Evolutionary conservation across 139 green algal genomes (phyloP).

Genomic region (Chlamydomonas sphaeroides): DNA sequence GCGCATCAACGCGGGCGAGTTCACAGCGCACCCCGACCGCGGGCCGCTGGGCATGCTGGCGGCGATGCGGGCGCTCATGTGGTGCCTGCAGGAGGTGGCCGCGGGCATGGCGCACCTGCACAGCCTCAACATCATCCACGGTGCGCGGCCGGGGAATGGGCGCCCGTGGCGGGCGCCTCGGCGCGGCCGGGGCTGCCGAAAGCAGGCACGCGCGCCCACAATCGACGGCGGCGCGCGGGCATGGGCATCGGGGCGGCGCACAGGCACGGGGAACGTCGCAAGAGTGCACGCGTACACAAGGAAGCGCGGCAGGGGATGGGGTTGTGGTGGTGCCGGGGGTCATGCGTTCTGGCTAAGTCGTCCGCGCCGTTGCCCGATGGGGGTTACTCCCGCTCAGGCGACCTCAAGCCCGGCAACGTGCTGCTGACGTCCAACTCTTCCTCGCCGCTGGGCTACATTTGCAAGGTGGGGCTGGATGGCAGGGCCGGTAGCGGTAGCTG

Average conservation of each 20-base stretch:
- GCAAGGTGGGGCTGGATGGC: not conserved
- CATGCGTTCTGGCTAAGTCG: too few relatives aligned
- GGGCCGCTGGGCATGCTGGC: not conserved
- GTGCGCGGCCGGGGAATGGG: not conserved
- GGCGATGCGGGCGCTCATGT: conserved; percentile 7
- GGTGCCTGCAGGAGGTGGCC: conserved; percentile 28
- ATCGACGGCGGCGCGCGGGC: too few relatives aligned
- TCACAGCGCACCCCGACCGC: not conserved
- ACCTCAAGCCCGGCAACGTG: conserved; percentile 38
- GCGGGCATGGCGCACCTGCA: conserved; percentile 37
- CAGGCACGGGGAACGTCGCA: too few relatives aligned
- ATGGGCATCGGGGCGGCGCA: too few relatives aligned
- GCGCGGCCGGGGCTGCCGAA: too few relatives aligned
- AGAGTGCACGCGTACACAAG: too few relatives aligned
- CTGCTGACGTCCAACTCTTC: not conserved
- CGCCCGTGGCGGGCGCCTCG: too few relatives aligned
- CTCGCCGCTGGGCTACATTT: conserved; percentile 26
- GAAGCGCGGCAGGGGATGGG: too few relatives aligned
- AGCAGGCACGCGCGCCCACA: too few relatives aligned
- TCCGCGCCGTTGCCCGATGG: too few relatives aligned
- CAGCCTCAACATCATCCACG: conserved; percentile 40
- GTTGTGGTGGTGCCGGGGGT: too few relatives aligned
- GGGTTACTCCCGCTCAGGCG: not conserved
- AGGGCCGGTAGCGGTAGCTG: too few relatives aligned
- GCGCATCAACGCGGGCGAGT: conserved; percentile 31